Evolutionary conservation across 108 stramenopile genomes (phyloP).

Genomic region (Cyclotella atomus): DNA sequence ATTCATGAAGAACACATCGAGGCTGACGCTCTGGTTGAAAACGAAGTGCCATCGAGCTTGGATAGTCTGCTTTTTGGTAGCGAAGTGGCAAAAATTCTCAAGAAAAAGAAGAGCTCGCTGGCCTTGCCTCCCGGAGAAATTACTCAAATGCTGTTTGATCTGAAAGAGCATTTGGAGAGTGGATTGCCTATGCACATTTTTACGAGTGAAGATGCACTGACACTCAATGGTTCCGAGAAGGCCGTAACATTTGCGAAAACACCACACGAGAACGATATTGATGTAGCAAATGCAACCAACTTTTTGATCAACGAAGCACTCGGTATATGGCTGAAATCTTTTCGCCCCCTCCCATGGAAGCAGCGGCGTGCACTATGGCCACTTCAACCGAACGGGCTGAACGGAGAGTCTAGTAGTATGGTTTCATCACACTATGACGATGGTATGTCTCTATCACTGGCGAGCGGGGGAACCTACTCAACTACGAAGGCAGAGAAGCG

Average conservation of each 20-base stretch:
- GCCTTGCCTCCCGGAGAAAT: constrained; percentile 82
- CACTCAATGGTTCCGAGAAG: constrained; percentile 22
- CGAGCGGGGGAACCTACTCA: constrained; percentile 49
- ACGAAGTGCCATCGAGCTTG: constrained; percentile 25
- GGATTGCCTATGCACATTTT: constrained; percentile 64
- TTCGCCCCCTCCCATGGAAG: constrained; percentile 75
- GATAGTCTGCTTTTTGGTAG: constrained; percentile 79
- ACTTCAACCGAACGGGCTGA: constrained; percentile 10
- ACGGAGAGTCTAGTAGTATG: constrained; percentile 26
- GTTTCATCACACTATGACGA: constrained; percentile 48
- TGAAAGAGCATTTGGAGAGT: constrained; percentile 60
- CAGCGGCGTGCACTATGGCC: constrained; percentile 81
- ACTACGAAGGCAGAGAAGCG: constrained; percentile 31
- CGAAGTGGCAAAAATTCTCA: constrained; percentile 59
- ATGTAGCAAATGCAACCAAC: constrained; percentile 59
- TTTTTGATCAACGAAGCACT: constrained; percentile 80
- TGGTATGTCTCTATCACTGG: constrained; percentile 57
- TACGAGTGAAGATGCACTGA: constrained; percentile 37
- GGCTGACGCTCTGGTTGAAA: constrained; percentile 2
- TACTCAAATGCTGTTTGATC: constrained; percentile 79
- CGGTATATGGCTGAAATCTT: constrained; percentile 75
- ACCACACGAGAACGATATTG: constrained; percentile 20
- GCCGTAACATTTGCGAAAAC: constrained; percentile 25
- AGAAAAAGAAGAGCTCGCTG: constrained; percentile 65
- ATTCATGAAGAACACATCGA: constrained; percentile 1